Evolutionary conservation across 1,284 basidiomycete genomes (phyloP).

Genomic region (Pseudozyma pruni): DNA sequence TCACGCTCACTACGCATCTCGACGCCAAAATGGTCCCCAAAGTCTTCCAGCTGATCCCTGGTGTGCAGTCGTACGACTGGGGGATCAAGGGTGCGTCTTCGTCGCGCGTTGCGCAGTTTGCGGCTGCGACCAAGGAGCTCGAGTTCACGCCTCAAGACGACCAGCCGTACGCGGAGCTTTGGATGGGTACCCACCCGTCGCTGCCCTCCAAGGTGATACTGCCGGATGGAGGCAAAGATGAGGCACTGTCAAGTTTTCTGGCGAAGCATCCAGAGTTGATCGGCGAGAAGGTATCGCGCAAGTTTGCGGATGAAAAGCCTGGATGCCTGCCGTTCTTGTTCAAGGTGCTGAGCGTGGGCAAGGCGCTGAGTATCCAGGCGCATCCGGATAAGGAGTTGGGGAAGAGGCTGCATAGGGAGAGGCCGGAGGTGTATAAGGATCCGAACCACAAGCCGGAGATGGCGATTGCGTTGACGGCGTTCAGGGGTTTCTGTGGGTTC

Average conservation of each 20-base stretch:
- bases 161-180: slow-evolving; percentile 70
- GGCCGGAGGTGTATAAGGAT: slow-evolving; percentile 91
- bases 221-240: neutral
- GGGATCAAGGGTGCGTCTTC: slow-evolving; percentile 44
- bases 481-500: slow-evolving; percentile 91
- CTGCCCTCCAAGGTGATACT: slow-evolving; percentile 78
- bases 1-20: slow-evolving; percentile 10
- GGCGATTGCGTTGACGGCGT: slow-evolving; percentile 92
- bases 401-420: slow-evolving; percentile 77
- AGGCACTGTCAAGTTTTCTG: slow-evolving; percentile 46
- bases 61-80: slow-evolving; percentile 67
- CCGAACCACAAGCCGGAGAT: slow-evolving; percentile 98
- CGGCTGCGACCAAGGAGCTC: slow-evolving; percentile 45
- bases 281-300: slow-evolving; percentile 30
- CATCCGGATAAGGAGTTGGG: slow-evolving; percentile 94
- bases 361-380: slow-evolving; percentile 94
- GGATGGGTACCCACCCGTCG: slow-evolving; percentile 98
- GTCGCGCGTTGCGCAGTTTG: slow-evolving; percentile 58
- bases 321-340: slow-evolving; percentile 64
- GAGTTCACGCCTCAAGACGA: slow-evolving; percentile 30
- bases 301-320: slow-evolving; percentile 33
- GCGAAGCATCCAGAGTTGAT: slow-evolving; percentile 47
- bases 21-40: neutral
- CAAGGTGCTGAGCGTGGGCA: slow-evolving; percentile 80
- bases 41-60: slow-evolving; percentile 60